These are phyloP conservation scores for Fraxinus dipetala DNA, from an alignment of 305 asterid genomes.

Conservation along the genomic window DNA sequence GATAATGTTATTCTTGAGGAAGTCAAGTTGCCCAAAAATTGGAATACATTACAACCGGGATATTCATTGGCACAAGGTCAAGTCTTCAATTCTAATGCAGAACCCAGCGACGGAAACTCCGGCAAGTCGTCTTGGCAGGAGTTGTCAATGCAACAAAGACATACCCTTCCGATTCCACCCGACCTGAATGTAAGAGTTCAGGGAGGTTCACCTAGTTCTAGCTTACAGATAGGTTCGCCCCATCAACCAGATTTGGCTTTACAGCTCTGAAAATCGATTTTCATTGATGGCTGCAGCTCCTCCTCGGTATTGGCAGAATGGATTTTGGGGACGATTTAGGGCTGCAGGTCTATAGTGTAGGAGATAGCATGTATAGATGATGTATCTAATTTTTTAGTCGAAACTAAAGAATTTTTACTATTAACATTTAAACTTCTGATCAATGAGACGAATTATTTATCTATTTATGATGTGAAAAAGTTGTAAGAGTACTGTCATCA, in stretches of 20 bases:
- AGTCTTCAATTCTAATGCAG: slow-evolving; percentile 21
- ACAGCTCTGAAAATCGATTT: slow-evolving; percentile 54
- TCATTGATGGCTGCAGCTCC: slow-evolving; percentile 24
- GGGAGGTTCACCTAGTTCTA: slow-evolving; percentile 56
- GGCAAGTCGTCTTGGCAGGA: slow-evolving; percentile 25
- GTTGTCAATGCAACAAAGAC: slow-evolving; percentile 32
- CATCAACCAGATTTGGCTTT: slow-evolving; percentile 81
- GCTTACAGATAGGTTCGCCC: slow-evolving; percentile 64
- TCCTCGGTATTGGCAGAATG: slow-evolving; percentile 14
- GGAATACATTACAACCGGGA: slow-evolving; percentile 23
- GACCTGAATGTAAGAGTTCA: slow-evolving; percentile 58
- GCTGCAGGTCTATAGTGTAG: slow-evolving; percentile 32
- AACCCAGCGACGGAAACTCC: slow-evolving; percentile 30
- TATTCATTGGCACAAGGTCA: slow-evolving; percentile 20
- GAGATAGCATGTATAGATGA: slow-evolving; percentile 48
- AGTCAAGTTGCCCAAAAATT: slow-evolving; percentile 28
- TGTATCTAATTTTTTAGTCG: slow-evolving; percentile 40
- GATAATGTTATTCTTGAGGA: slow-evolving; percentile 24
- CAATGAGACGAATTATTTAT: slow-evolving; percentile 20
- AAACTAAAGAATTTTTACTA: slow-evolving; percentile 24
- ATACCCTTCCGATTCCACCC: slow-evolving; percentile 35
- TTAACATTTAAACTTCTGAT: slow-evolving; percentile 35
- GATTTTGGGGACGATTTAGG: slow-evolving; percentile 20
- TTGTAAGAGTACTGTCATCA: neutral
- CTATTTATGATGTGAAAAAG: slow-evolving; percentile 24